A percentile compares a stretch with the other conserved stretches of the same genome.
phyloP scores from a whole-genome alignment of 2,329 filamentous ascomycete genomes.

The Diaporthe citrichinensis region DNA sequence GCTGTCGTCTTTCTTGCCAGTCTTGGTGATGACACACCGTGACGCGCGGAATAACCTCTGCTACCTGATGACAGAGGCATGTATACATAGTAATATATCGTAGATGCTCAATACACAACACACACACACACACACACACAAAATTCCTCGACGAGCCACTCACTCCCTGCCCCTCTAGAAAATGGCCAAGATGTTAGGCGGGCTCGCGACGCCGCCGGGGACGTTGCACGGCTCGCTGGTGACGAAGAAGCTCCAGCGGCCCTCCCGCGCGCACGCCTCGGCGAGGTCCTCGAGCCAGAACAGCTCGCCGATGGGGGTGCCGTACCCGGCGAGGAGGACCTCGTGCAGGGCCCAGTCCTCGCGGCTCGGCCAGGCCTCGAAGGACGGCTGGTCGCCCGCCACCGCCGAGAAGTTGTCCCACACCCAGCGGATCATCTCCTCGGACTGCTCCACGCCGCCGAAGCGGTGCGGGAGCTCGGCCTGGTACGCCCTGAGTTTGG shows the following conservation, averaged over 20 bases:
- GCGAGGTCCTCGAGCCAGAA: conserved; percentile 63
- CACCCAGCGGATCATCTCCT: conserved; percentile 58
- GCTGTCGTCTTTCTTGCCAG: not conserved
- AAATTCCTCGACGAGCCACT: not conserved
- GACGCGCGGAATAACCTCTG: too few relatives aligned
- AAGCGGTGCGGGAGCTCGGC: conserved; percentile 57
- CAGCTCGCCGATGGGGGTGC: conserved; percentile 65
- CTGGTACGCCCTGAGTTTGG: conserved; percentile 54
- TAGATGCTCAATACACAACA: too few relatives aligned
- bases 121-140: too few relatives aligned
- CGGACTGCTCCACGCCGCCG: conserved; percentile 62
- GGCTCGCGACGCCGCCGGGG: conserved; percentile 52
- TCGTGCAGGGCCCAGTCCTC: conserved; percentile 55
- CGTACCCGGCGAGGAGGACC: conserved; percentile 63
- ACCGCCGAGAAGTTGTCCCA: conserved; percentile 59
- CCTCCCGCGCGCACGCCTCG: conserved; percentile 52
- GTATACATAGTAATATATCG: not conserved
- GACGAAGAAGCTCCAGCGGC: conserved; percentile 63
- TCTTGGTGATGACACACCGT: not conserved
- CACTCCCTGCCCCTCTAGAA: conserved; percentile 22
- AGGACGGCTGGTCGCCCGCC: conserved; percentile 59
- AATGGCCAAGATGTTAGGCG: conserved; percentile 41
- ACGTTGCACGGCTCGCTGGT: conserved; percentile 63
- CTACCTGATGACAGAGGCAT: not conserved
- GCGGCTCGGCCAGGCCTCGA: conserved; percentile 55